phyloP scores from a whole-genome alignment of 371 early-diverging fungal genomes.

The Chytridiales sp. region DNA sequence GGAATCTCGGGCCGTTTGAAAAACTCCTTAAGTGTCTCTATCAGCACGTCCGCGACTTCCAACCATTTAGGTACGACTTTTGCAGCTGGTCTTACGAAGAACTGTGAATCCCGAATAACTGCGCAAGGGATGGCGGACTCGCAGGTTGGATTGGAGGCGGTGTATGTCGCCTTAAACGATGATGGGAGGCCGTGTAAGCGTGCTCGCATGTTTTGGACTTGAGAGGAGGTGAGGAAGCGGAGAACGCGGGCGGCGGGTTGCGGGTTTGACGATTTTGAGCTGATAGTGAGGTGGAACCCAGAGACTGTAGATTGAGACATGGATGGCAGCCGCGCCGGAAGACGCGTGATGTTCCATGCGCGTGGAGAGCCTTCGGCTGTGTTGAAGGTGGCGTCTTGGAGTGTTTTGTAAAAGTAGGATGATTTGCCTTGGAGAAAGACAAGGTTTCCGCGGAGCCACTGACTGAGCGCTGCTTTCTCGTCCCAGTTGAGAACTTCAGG shows the following conservation, averaged over 20 bases:
- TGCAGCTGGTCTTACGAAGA: not conserved
- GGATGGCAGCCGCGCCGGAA: not conserved
- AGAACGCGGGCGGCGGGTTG: not conserved
- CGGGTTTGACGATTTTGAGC: not conserved
- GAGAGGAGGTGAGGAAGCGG: constrained; percentile 6
- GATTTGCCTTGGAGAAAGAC: constrained; percentile 12
- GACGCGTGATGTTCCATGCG: constrained; percentile 3
- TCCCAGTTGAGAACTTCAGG: not conserved
- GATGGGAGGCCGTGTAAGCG: constrained; percentile 1
- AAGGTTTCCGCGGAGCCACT: constrained; percentile 6
- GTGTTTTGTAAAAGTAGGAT: not conserved
- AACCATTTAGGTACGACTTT: constrained; percentile 10
- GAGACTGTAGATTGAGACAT: constrained; percentile 2
- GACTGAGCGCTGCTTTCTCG: not conserved
- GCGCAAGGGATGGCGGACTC: too few relatives aligned
- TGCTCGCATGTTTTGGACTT: not conserved
- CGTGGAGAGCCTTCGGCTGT: not conserved
- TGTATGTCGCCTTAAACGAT: not conserved
- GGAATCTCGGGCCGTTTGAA: not conserved
- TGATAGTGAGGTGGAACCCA: constrained; percentile 14
- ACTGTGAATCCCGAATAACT: too few relatives aligned
- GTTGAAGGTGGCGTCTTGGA: not conserved
- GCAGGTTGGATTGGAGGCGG: too few relatives aligned
- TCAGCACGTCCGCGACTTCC: not conserved
- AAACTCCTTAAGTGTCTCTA: not conserved